A percentile compares a stretch with the other conserved stretches of the same genome.
Conservation (phyloP, 1,284 basidiomycete genomes). For the Sphaerobolus stellatus region DNA sequence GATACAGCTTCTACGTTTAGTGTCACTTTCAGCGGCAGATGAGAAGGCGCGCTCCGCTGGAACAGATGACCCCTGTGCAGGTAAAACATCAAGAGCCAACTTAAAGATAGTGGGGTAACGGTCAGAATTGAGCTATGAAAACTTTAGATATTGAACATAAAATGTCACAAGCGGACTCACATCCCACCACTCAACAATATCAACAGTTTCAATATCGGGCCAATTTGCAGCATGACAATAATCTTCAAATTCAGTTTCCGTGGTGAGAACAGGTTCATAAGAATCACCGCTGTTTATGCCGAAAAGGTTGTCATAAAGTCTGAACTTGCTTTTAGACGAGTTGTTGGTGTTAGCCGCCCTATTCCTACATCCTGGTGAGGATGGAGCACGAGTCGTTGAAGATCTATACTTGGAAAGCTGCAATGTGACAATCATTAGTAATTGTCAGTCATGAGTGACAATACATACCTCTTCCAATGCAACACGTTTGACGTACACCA, state of each 20-base stretch:
- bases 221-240: not conserved
- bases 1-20: slow-evolving; percentile 16
- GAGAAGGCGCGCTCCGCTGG: slow-evolving; percentile 34
- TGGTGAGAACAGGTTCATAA: not conserved
- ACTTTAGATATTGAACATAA: not conserved
- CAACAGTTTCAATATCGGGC: not conserved
- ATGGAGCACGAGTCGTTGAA: too few relatives aligned
- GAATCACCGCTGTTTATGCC: not conserved
- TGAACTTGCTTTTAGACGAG: not conserved
- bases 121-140: slow-evolving; percentile 11
- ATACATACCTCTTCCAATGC: not conserved
- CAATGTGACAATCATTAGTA: too few relatives aligned
- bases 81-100: slow-evolving; percentile 30
- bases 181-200: not conserved
- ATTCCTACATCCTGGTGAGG: too few relatives aligned
- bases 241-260: not conserved
- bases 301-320: not conserved
- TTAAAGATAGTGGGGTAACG: slow-evolving; percentile 17
- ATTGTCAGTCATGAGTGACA: not conserved
- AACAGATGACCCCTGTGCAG: slow-evolving; percentile 31
- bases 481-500: not conserved
- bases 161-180: not conserved
- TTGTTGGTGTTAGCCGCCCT: not conserved
- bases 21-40: slow-evolving; percentile 28
- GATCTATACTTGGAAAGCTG: too few relatives aligned